Evolutionary conservation across 805 yeast species (phyloP), one percentile per base, ranked within the genome.

Genomic region (Suhomyces emberorum): DNA sequence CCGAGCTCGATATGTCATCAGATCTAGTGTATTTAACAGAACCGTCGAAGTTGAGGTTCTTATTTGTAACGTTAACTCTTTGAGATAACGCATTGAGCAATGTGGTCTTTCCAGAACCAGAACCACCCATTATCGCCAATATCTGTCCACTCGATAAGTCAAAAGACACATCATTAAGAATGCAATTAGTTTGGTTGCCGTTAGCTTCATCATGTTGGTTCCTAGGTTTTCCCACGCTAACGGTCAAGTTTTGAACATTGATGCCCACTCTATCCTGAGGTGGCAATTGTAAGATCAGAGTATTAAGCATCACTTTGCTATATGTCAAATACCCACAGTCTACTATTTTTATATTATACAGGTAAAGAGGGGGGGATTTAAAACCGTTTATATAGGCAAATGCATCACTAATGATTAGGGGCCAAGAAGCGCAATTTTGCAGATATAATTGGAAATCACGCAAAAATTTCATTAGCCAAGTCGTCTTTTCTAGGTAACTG

Each of bases 101-200:
- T 0, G 95, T 84, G 0, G 95, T 87, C 51, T 88, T 87, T 3
- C 95, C 95, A 3, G 88, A 78, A 0, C 95, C 95, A 0, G 89
- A 82, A 0, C 95, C 91, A 2, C 95, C 96, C 65, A 88, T 73
- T 7, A 87, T 83, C 4, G 95, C 95, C 58, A 87, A 70, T 25
- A 88, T 58, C 7, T 81, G 65, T 12, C 86, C 84, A 10, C 74
- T 55, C 0, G 76, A 73, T 8, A 84, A 64, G 34, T 77, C 78
- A 41, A 84, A 70, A 2, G 84, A 76, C 31, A 85, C 64, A 18
- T 76, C 52, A 37, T 66, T 54, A 18, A 67, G 44, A 18, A 67
- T 63, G 27, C 15, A n/a, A 25, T 10, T 37, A 32, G 11, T 8
- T 37, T 19, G 24, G 9, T 8, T 15, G 6, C 18, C 6, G 5